These are phyloP conservation scores for Hebeloma cylindrosporum DNA, from an alignment of 768 basidiomycete genomes.

Conservation along the genomic window DNA sequence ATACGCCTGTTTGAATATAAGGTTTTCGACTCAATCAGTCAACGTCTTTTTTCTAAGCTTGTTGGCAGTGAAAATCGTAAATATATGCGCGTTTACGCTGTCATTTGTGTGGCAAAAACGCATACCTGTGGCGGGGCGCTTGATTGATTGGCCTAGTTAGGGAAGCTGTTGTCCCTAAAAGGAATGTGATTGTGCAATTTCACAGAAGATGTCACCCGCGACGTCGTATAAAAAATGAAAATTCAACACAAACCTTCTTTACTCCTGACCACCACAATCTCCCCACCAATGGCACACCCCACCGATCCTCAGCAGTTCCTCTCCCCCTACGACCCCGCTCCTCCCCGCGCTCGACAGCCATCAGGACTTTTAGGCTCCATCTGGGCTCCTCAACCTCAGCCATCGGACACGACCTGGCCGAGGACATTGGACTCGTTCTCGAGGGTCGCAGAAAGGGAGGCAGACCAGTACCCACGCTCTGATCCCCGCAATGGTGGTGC, in stretches of 20 bases:
- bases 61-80: conserved; percentile 13
- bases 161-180: conserved; percentile 33
- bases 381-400: conserved; percentile 82
- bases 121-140: conserved; percentile 12
- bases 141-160: conserved; percentile 27
- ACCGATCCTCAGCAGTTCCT: conserved; percentile 35
- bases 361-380: conserved; percentile 57
- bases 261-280: conserved; percentile 44
- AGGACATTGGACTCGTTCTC: conserved; percentile 62
- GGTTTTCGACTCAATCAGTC: conserved; percentile 15
- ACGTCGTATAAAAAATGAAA: conserved; percentile 36
- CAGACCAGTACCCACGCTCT: conserved; percentile 22
- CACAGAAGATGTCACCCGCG: conserved; percentile 33
- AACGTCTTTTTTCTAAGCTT: conserved; percentile 1
- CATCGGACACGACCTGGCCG: conserved; percentile 67
- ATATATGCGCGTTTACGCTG: conserved; percentile 19
- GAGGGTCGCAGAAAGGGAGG: conserved; percentile 46
- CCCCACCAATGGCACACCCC: conserved; percentile 31
- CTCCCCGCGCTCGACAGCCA: conserved; percentile 41
- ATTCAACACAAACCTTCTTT: conserved; percentile 33
- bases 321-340: conserved; percentile 40
- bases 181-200: conserved; percentile 32
- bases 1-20: conserved; percentile 15
- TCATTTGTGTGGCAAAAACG: conserved; percentile 29
- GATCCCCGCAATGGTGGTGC: conserved; percentile 26